These are phyloP conservation scores for Citrus inodora DNA, from an alignment of 345 rosid genomes.

Conservation along the genomic window DNA sequence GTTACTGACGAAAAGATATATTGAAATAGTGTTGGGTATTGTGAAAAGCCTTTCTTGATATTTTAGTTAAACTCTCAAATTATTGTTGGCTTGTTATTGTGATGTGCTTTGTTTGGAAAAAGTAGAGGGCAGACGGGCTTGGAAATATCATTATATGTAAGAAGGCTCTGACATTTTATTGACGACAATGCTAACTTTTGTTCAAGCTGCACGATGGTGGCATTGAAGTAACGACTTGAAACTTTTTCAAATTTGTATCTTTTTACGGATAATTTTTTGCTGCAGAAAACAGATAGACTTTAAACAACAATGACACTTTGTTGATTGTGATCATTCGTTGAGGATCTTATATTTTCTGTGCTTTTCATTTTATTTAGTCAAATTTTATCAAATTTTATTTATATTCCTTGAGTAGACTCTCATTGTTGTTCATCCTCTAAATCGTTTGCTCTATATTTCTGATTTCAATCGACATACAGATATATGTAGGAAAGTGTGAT, in stretches of 20 bases:
- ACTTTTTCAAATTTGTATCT: not conserved
- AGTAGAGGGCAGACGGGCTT: not conserved
- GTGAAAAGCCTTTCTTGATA: not conserved
- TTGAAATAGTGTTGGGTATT: not conserved
- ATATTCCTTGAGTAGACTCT: no score
- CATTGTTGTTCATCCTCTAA: not conserved
- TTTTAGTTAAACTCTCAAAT: not conserved
- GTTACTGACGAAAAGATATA: not conserved
- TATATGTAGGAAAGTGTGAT: not conserved
- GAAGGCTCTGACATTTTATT: not conserved
- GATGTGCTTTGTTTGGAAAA: not conserved
- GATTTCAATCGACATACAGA: not conserved
- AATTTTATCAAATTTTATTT: not conserved
- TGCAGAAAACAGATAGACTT: not conserved
- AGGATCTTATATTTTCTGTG: not conserved
- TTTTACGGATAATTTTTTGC: not conserved
- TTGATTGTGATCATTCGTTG: not conserved
- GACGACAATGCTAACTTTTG: not conserved
- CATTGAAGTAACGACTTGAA: not conserved
- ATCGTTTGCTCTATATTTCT: not conserved
- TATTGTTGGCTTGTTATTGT: conserved; percentile 1
- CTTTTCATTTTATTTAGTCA: not conserved
- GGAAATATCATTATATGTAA: not conserved
- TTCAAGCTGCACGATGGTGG: not conserved
- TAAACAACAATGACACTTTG: not conserved